phyloP scores from a whole-genome alignment of 345 rosid species.

The Eucalyptus pauciflora region DNA sequence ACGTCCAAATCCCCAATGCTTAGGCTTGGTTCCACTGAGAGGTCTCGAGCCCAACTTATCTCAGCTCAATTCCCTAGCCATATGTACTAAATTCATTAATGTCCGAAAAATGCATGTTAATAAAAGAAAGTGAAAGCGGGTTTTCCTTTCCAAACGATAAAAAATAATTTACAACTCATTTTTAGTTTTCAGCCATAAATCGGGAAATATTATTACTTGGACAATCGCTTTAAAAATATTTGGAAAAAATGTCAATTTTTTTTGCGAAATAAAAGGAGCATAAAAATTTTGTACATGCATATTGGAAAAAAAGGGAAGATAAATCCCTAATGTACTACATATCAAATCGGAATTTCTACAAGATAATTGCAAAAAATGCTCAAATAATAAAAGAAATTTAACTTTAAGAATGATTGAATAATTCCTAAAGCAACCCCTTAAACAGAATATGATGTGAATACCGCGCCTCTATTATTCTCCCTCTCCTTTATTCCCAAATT shows the following conservation, averaged over 20 bases:
- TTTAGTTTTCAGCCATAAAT: not conserved
- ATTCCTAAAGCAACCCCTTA: not conserved
- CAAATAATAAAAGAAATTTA: not conserved
- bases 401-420: not conserved
- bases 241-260: not conserved
- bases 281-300: not conserved
- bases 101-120: not conserved
- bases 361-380: not conserved
- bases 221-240: not conserved
- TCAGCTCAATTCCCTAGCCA: accelerated
- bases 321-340: not conserved
- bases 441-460: not conserved
- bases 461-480: not conserved
- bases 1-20: not conserved
- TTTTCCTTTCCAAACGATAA: not conserved
- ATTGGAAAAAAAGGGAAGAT: not conserved
- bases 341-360: not conserved
- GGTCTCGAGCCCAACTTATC: not conserved
- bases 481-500: not conserved
- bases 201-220: not conserved
- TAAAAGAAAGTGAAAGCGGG: not conserved
- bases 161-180: not conserved
- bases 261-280: not conserved
- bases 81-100: accelerated
- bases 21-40: not conserved